These are phyloP conservation scores for Ogataea trehaloabstinens DNA, from an alignment of 805 yeast genomes.

Conservation along the genomic window DNA sequence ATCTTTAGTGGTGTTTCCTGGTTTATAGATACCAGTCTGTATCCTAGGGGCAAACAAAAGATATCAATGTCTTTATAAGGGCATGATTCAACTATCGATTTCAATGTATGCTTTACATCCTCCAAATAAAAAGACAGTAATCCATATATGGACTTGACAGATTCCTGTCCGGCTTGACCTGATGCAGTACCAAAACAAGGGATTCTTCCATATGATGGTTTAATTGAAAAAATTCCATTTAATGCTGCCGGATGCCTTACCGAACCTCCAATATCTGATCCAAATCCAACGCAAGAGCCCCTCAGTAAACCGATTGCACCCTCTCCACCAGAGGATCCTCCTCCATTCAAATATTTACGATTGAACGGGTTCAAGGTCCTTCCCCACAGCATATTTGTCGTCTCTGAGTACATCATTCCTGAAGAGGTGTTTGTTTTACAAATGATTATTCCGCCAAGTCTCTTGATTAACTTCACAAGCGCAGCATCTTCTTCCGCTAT, in stretches of 20 bases:
- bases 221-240: conserved; percentile 53
- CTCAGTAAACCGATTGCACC: conserved; percentile 55
- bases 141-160: conserved; percentile 56
- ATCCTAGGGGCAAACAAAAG: conserved; percentile 8
- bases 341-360: conserved; percentile 46
- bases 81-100: conserved; percentile 23
- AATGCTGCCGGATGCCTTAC: conserved; percentile 61
- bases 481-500: conserved; percentile 36
- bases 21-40: conserved; percentile 1
- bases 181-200: conserved; percentile 38
- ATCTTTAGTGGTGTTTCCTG: conserved; percentile 34
- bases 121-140: conserved; percentile 50
- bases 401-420: conserved; percentile 59
- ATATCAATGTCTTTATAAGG: conserved; percentile 43
- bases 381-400: conserved; percentile 50
- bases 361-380: conserved; percentile 51
- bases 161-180: conserved; percentile 48
- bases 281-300: conserved; percentile 58
- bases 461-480: conserved; percentile 37
- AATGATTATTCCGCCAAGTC: conserved; percentile 52
- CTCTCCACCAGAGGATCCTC: conserved; percentile 69
- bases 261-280: conserved; percentile 40
- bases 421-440: conserved; percentile 58
- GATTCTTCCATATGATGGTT: conserved; percentile 42
- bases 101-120: conserved; percentile 50